phyloP scores from a whole-genome alignment of 306 rosid genomes.

The Luffa acutangula region DNA sequence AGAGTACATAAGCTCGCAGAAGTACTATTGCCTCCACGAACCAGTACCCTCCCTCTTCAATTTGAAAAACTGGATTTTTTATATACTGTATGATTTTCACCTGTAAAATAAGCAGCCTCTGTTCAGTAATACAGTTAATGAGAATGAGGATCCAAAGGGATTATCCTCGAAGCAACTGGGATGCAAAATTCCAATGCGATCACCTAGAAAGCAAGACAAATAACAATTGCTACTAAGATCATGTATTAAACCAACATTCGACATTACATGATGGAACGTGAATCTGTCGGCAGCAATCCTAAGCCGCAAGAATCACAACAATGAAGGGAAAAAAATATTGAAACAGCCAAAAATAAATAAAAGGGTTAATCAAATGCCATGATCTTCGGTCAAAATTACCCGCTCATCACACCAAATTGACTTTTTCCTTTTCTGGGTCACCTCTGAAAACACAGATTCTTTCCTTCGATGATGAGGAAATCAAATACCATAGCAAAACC shows the following conservation, averaged over 20 bases:
- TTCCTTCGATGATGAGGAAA: not conserved
- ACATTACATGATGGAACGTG: not conserved
- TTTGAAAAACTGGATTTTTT: constrained; percentile 16
- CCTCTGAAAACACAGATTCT: not conserved
- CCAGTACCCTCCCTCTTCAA: constrained; percentile 57
- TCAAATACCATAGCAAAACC: not conserved
- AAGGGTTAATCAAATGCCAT: not conserved
- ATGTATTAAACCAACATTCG: not conserved
- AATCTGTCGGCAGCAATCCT: not conserved
- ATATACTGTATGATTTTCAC: constrained; percentile 18
- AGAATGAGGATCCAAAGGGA: not conserved
- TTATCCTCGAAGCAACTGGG: not conserved
- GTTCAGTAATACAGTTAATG: not conserved
- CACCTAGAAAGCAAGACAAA: not conserved
- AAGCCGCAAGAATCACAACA: not conserved
- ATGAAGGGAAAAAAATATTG: not conserved
- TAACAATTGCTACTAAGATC: not conserved
- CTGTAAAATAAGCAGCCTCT: constrained; percentile 34
- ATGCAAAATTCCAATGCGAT: not conserved
- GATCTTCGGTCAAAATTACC: not conserved
- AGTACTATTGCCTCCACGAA: constrained; percentile 51
- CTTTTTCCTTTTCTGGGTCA: not conserved
- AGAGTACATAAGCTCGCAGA: constrained; percentile 86
- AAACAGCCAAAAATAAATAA: not conserved
- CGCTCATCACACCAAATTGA: not conserved